phyloP scores from a whole-genome alignment of 495 filamentous ascomycete genomes.

The Stereocaulon alpinum region DNA sequence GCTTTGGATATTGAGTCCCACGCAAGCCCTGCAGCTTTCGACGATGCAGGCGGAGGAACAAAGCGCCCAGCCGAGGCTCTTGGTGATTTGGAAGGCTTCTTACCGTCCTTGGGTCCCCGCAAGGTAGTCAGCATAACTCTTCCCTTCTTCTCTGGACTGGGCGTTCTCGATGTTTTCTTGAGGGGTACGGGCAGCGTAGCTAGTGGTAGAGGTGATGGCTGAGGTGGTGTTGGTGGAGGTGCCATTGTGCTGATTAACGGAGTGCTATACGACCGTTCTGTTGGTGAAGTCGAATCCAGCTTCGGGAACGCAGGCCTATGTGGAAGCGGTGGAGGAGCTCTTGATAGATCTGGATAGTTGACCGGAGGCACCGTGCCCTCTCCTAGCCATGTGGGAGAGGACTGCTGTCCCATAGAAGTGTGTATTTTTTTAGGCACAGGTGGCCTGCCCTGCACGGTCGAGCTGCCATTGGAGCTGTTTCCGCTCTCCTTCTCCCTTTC shows the following conservation, averaged over 20 bases:
- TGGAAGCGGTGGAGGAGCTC: conserved; percentile 52
- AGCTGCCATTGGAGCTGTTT: conserved; percentile 26
- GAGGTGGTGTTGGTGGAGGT: conserved; percentile 1
- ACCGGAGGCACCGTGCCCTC: conserved; percentile 71
- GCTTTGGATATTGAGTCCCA: conserved; percentile 53
- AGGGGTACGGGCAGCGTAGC: conserved; percentile 31
- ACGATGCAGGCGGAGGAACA: conserved; percentile 44
- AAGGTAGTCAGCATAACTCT: conserved; percentile 74
- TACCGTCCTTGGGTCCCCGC: conserved; percentile 47
- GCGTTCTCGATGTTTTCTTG: conserved; percentile 49
- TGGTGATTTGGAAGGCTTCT: conserved; percentile 46
- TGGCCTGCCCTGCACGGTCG: conserved; percentile 23
- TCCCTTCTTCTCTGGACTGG: conserved; percentile 70
- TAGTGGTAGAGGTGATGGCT: conserved; percentile 15
- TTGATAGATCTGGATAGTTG: conserved; percentile 65
- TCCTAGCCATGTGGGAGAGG: conserved; percentile 54
- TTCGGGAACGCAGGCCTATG: conserved; percentile 44
- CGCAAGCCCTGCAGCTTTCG: conserved; percentile 78
- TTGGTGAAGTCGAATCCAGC: conserved; percentile 39
- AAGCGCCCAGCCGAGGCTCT: conserved; percentile 28
- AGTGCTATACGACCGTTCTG: conserved; percentile 19
- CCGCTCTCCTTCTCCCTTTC: conserved; percentile 25
- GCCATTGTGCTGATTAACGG: conserved; percentile 9
- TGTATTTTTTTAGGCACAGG: conserved; percentile 15
- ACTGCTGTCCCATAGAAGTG: conserved; percentile 14